phyloP scores from a whole-genome alignment of 2,329 filamentous ascomycete genomes.

The Trichoderma citrinoviride region DNA sequence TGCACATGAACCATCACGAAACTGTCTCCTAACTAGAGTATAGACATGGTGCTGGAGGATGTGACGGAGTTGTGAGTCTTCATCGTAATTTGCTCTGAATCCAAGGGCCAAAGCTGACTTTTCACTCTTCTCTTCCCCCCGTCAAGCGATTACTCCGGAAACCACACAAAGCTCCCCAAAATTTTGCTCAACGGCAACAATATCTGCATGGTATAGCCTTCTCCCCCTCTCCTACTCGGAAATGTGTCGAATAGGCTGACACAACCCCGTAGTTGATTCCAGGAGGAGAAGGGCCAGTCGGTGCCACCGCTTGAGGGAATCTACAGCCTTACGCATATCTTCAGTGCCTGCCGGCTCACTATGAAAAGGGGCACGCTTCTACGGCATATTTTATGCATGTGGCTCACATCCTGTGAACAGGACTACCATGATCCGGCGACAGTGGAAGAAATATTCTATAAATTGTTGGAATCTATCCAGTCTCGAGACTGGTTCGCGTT shows the following conservation, averaged over 20 bases:
- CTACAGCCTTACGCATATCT: background rate
- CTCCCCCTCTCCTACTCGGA: background rate
- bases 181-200: slow-evolving; percentile 98
- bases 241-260: slow-evolving; percentile 15
- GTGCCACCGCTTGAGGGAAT: slow-evolving; percentile 28
- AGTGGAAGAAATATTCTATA: background rate
- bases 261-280: slow-evolving; percentile 63
- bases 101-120: background rate
- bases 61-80: slow-evolving; percentile 85
- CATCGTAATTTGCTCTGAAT: no score
- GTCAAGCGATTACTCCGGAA: slow-evolving; percentile 80
- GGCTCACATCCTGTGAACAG: background rate
- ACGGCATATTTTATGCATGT: background rate
- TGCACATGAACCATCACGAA: background rate
- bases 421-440: background rate
- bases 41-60: slow-evolving; percentile 97
- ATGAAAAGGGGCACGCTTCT: background rate
- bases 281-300: slow-evolving; percentile 67
- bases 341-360: slow-evolving; percentile 12
- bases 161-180: slow-evolving; percentile 85
- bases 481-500: background rate
- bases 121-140: background rate
- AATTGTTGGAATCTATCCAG: background rate
- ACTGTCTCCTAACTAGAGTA: slow-evolving; percentile 26
- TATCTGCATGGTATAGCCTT: slow-evolving; percentile 84